Percentiles rank a stretch among this genome's conserved stretches.
Conservation (phyloP, 345 rosid species). For the Anastatica hierochuntica region DNA sequence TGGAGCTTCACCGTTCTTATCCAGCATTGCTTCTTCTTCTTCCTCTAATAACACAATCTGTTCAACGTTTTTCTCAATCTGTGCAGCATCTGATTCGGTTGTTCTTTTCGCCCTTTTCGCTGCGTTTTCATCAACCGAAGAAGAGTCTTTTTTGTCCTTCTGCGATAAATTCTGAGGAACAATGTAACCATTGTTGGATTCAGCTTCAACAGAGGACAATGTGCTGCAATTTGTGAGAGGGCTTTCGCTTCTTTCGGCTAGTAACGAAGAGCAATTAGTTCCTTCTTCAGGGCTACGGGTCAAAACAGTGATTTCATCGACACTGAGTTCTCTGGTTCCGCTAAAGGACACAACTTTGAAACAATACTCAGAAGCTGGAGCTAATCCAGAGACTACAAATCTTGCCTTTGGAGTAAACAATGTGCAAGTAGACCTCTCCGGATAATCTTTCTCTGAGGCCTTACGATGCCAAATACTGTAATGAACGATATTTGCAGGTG, state of each 20-base stretch:
- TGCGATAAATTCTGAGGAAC: conserved; percentile 3
- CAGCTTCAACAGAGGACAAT: conserved; percentile 78
- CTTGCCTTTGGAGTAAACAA: conserved; percentile 46
- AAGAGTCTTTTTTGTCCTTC: conserved; percentile 1
- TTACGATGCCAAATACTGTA: conserved; percentile 81
- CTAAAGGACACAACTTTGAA: too few relatives aligned
- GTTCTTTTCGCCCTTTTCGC: conserved; percentile 4
- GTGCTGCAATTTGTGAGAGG: conserved; percentile 89
- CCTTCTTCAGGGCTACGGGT: too few relatives aligned
- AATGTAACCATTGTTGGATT: conserved; percentile 46
- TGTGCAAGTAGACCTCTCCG: conserved; percentile 61
- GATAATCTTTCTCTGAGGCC: conserved; percentile 41
- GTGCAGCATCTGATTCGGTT: conserved; percentile 8
- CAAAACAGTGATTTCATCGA: too few relatives aligned
- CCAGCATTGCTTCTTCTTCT: conserved; percentile 13
- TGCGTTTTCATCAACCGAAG: conserved; percentile 1
- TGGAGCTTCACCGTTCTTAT: conserved; percentile 30
- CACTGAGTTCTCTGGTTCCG: too few relatives aligned
- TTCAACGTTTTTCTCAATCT: conserved; percentile 9
- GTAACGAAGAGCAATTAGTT: too few relatives aligned
- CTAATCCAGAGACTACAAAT: conserved; percentile 52
- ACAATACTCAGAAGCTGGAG: too few relatives aligned
- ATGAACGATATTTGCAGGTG: conserved; percentile 31
- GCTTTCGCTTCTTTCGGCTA: conserved; percentile 77
- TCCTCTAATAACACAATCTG: conserved; percentile 10